phyloP scores from a whole-genome alignment of 805 yeast species.

The Suhomyces tanzawaensis region DNA sequence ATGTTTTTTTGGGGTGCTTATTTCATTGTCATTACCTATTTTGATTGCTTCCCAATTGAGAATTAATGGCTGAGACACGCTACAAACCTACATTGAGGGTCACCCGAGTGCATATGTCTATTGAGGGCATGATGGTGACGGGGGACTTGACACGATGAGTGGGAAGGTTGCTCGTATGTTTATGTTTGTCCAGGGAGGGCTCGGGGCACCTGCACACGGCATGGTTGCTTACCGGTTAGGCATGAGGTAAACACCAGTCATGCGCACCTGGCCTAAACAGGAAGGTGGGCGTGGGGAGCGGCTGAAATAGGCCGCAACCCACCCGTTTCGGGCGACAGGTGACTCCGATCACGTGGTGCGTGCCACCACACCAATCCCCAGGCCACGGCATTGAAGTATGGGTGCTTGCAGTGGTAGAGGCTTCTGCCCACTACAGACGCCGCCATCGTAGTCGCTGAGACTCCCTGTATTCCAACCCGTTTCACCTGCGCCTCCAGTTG shows the following conservation, averaged over 20 bases:
- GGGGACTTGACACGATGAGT: neutral
- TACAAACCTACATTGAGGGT: neutral
- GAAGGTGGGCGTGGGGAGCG: neutral
- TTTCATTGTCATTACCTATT: conserved; percentile 3
- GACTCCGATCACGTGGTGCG: too few relatives aligned
- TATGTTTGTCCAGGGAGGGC: conserved; percentile 1
- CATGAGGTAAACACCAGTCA: conserved; percentile 3
- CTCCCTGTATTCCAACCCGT: too few relatives aligned
- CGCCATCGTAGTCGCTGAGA: too few relatives aligned
- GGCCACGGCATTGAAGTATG: too few relatives aligned
- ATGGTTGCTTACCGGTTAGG: conserved; percentile 1
- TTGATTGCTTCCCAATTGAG: conserved; percentile 7
- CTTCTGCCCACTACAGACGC: too few relatives aligned
- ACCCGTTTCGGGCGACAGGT: neutral
- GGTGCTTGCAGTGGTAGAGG: too few relatives aligned
- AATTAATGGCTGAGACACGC: neutral
- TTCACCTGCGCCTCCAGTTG: too few relatives aligned
- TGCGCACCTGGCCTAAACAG: conserved; percentile 1
- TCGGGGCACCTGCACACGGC: neutral
- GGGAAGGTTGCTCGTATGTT: neutral
- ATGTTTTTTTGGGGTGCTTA: neutral
- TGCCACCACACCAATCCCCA: too few relatives aligned
- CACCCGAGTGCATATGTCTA: too few relatives aligned
- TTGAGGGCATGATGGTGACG: too few relatives aligned
- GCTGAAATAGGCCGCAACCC: neutral